Evolutionary conservation across 305 asterid species (phyloP), one percentile per base, ranked within the genome.

Genomic region (Nicotiana rustica): DNA sequence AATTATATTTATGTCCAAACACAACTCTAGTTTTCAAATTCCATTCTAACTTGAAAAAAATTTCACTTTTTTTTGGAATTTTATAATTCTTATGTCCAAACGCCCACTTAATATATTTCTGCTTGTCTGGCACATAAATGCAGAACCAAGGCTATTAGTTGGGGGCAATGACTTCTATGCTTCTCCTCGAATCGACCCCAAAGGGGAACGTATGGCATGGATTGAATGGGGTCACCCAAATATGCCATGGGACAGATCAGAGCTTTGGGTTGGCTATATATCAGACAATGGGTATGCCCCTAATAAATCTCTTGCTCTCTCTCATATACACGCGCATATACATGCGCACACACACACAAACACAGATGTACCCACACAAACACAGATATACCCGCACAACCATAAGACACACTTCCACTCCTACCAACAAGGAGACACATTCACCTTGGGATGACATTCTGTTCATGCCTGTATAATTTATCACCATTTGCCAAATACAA

Each of bases 221-320:
- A 94, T 94, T 69, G 94, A 96, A 85, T 96, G 99, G 99, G 85
- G 91, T 75, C 99, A 96, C 88, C 99, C 99, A 77, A 92, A 93
- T 89, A 96, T 96, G 98, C 98, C 98, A 67, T 94, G 99, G 98
- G 98, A 94, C 83, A 91, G 89, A 91, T 94, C 99, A 81, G 93
- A 93, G 89, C 97, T 96, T 83, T 96, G 99, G 98, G 99, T 96
- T 87, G 99, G 98, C 86, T 90, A 91, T 86, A 83, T 94, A 78
- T 92, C 95, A 86, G 95, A 91, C 77, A 90, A 91, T 82, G 99
- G 99, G 99, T 94, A 83, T 15, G 91, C 78, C 79, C 19, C 18
- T 73, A 49, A 47, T 44, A 12, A 71, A 44, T 12, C 36, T 47
- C 79, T 19, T 35, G 49, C 79, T 19, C 19, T 12, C 18, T n/a